phyloP scores from a whole-genome alignment of 805 yeast species.

The Dipodascus albidus region DNA sequence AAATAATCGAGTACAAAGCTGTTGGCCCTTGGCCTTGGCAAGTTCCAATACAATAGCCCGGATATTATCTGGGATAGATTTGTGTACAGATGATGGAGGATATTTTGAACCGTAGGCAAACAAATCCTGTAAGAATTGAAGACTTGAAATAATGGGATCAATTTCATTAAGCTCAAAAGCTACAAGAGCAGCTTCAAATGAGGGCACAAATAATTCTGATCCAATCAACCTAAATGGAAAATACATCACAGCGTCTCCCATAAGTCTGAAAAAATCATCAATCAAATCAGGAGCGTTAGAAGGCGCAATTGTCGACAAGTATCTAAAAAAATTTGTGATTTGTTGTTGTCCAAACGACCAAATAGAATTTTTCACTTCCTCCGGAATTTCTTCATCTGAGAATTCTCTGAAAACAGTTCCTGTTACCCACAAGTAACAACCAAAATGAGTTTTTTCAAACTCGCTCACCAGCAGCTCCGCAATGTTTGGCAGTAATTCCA shows the following conservation, averaged over 20 bases:
- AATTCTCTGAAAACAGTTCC: slow-evolving; percentile 65
- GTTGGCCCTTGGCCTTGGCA: slow-evolving; percentile 40
- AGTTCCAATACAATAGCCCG: slow-evolving; percentile 37
- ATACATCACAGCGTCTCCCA: slow-evolving; percentile 65
- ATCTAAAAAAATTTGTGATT: slow-evolving; percentile 42
- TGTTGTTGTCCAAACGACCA: slow-evolving; percentile 70
- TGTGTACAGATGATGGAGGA: slow-evolving; percentile 62
- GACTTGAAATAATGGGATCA: slow-evolving; percentile 57
- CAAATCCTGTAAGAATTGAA: slow-evolving; percentile 73
- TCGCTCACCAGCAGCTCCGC: slow-evolving; percentile 60
- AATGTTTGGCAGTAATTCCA: slow-evolving; percentile 49
- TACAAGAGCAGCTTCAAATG: slow-evolving; percentile 48
- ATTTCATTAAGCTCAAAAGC: slow-evolving; percentile 49
- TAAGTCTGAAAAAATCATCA: slow-evolving; percentile 80
- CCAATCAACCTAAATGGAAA: slow-evolving; percentile 44
- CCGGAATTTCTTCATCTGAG: slow-evolving; percentile 34
- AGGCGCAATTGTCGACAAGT: slow-evolving; percentile 11
- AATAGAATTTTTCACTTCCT: slow-evolving; percentile 43
- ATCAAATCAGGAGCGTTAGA: slow-evolving; percentile 50
- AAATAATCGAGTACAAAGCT: slow-evolving; percentile 41
- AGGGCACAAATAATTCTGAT: slow-evolving; percentile 28
- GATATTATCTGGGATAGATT: slow-evolving; percentile 42
- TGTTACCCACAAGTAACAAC: slow-evolving; percentile 85
- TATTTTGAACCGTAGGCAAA: slow-evolving; percentile 72
- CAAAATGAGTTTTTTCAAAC: slow-evolving; percentile 55